Conservation (phyloP, 1,284 basidiomycete species). For the Melampsora abietis-canadensis region DNA sequence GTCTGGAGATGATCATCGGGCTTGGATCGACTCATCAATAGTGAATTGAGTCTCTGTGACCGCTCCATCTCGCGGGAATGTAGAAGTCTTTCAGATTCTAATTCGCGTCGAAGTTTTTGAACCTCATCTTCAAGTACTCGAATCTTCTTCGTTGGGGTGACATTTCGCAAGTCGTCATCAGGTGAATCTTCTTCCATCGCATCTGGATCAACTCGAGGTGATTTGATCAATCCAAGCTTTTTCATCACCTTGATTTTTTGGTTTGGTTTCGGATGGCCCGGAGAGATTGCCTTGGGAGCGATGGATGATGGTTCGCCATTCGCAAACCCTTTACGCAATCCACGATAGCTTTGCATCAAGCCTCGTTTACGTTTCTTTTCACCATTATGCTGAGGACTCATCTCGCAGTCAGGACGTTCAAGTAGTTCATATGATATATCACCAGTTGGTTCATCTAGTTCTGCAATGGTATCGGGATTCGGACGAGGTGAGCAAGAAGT, state of each 20-base stretch:
- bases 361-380: conserved; percentile 31
- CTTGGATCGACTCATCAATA: not conserved
- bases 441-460: conserved; percentile 13
- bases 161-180: not conserved
- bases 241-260: conserved; percentile 33
- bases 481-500: not conserved
- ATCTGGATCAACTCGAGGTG: conserved; percentile 7
- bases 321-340: conserved; percentile 16
- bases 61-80: conserved; percentile 3
- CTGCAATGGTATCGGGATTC: conserved; percentile 13
- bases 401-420: conserved; percentile 26
- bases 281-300: not conserved
- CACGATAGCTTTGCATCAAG: conserved; percentile 15
- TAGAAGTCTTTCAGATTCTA: conserved; percentile 30
- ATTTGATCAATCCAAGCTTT: conserved; percentile 25
- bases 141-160: conserved; percentile 38
- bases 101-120: conserved; percentile 16
- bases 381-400: not conserved
- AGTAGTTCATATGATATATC: conserved; percentile 38
- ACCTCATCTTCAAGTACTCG: conserved; percentile 34
- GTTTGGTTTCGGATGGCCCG: conserved; percentile 19
- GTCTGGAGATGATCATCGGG: not conserved
- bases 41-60: not conserved
- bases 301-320: conserved; percentile 10
- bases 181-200: conserved; percentile 11